Evolutionary conservation across 2,329 filamentous ascomycete species (phyloP).

Genomic region (Neoarthrinium moseri): DNA sequence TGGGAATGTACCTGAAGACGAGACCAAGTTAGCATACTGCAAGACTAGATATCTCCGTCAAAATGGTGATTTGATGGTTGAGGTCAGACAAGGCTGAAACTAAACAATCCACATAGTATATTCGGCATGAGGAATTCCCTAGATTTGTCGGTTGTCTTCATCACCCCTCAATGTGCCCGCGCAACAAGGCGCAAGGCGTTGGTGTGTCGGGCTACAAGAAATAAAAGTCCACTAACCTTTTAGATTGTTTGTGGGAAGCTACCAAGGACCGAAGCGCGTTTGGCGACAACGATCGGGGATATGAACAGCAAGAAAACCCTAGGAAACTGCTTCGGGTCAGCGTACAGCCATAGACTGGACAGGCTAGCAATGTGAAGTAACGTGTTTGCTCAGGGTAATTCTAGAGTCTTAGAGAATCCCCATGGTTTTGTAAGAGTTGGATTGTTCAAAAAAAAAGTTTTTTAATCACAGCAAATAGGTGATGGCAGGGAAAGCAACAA

Average conservation of each 20-base stretch:
- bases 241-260: background rate
- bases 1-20: constrained; percentile 40
- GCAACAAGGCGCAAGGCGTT: constrained; percentile 2
- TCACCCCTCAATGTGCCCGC: constrained; percentile 43
- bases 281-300: no score
- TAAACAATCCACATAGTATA: constrained; percentile 63
- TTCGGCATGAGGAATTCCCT: constrained; percentile 70
- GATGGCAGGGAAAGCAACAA: constrained; percentile 7
- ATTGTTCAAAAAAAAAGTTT: constrained; percentile 56
- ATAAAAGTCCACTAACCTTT: constrained; percentile 43
- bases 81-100: constrained; percentile 71
- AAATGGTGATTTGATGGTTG: constrained; percentile 20
- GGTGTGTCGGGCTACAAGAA: constrained; percentile 7
- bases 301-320: no score
- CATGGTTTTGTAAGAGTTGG: constrained; percentile 61
- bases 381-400: constrained; percentile 55
- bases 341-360: no score
- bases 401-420: constrained; percentile 50
- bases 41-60: constrained; percentile 12
- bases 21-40: constrained; percentile 34
- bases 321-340: constrained; percentile 12
- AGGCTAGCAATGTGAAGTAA: no score
- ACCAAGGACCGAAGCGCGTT: background rate
- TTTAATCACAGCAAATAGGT: constrained; percentile 40
- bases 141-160: constrained; percentile 58